Base-by-base conservation (phyloP, 768 basidiomycete genomes). In the Coprinopsis cinerea region DNA sequence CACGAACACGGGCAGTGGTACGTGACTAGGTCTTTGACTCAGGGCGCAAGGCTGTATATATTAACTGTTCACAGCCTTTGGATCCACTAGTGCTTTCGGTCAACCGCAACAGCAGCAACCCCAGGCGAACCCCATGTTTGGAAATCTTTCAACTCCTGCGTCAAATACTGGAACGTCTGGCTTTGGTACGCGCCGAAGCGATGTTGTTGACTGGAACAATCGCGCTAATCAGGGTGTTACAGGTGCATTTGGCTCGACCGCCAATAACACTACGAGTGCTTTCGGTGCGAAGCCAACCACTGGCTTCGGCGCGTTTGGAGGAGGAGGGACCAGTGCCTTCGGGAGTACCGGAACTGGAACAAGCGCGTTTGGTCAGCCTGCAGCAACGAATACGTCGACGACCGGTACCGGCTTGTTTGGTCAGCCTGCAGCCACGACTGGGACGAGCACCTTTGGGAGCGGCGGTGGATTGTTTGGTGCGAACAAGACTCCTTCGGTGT, bases 41-140 rank as follows among this genome's bases (percentile, higher is more conserved):
- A 62, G 57, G 56, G 41, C 26, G 23, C 51, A 52, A 48, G 17
- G 54, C 50, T 56, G 53, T 56, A 61, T 65, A 7, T 28, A 20
- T 54, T 61, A 62, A 58, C 48, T 44, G 56, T 49, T 51, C 47
- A 45, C 14, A 81, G 80, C 74, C 47, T 82, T 82, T 62, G 77
- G 80, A 54, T 68, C 69, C 24, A 68, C 75, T 46, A 63, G 75
- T 58, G 68, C 80, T 52, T 85, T 86, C 73, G 79, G 81, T 47
- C 82, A 84, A 56, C 67, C 63, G 18, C 69, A 68, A 45, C 78
- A 75, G 57, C 83, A 79, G 55, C 84, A 78, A 60, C 77, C 77
- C 57, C 75, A 74, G 55, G 76, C 81, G 3, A 89, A 89, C 59
- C 85, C 88, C 35, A 90, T 90, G 85, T 91, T 90, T 63, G 88